A percentile compares a stretch with the other conserved stretches of the same genome.
Evolutionary conservation across 257 asterid genomes (phyloP).

Genomic region (Catharanthus roseus): DNA sequence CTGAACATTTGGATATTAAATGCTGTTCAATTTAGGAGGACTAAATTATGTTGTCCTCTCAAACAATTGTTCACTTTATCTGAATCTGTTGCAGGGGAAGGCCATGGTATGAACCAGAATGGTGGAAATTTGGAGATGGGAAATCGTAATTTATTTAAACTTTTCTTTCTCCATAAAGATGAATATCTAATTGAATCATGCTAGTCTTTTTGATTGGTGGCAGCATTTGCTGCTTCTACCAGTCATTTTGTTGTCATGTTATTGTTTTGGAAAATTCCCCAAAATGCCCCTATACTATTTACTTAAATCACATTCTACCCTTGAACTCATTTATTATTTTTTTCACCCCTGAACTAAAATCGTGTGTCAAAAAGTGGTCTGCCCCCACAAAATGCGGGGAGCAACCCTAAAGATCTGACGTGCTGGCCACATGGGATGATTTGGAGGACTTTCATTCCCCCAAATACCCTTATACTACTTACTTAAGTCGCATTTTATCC

Average conservation of each 20-base stretch:
- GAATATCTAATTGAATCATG: neutral
- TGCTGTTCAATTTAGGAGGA: neutral
- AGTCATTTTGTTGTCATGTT: neutral
- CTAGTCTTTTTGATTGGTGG: neutral
- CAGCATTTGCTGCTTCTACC: neutral
- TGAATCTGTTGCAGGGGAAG: constrained; percentile 61
- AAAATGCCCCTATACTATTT: too few species aligned
- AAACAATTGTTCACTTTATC: neutral
- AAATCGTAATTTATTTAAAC: constrained; percentile 50
- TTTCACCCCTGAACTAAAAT: too few species aligned
- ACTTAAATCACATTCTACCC: too few species aligned
- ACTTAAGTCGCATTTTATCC: too few species aligned
- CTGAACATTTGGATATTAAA: too few species aligned
- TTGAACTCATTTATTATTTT: too few species aligned
- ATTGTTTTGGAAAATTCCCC: neutral
- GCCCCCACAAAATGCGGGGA: too few species aligned
- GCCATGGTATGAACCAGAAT: constrained; percentile 90
- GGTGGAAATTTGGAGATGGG: constrained; percentile 98
- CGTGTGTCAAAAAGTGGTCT: too few species aligned
- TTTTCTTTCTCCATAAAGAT: neutral
- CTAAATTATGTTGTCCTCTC: neutral
- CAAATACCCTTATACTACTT: too few species aligned
- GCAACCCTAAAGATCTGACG: too few species aligned
- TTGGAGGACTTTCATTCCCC: too few species aligned
- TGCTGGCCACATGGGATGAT: too few species aligned